phyloP scores from a whole-genome alignment of 345 rosid species.

The Schrenkiella parvula region DNA sequence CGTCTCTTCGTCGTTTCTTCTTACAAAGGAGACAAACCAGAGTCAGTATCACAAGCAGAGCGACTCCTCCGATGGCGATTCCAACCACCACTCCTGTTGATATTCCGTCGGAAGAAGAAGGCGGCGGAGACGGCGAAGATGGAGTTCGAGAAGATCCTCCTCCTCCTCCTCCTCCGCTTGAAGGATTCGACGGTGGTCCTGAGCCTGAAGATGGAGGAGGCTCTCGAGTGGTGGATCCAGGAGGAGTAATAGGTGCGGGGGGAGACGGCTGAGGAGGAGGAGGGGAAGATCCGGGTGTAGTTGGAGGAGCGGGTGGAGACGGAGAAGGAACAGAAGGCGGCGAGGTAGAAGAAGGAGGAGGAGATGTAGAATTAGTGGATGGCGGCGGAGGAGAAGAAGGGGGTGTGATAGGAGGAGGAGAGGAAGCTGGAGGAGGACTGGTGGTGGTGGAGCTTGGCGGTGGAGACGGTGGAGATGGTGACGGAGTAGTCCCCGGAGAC shows the following conservation, averaged over 20 bases:
- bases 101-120: constrained; percentile 26
- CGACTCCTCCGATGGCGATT: constrained; percentile 60
- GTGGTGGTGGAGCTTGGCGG: constrained; percentile 38
- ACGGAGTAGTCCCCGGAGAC: constrained; percentile 39
- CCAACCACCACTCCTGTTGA: constrained; percentile 67
- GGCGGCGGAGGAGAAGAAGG: constrained; percentile 44
- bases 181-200: constrained; percentile 4
- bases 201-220: constrained; percentile 35
- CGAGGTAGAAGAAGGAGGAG: constrained; percentile 32
- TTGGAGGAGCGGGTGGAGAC: constrained; percentile 23
- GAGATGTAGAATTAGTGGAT: constrained; percentile 25
- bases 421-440: constrained; percentile 36
- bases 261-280: constrained; percentile 43
- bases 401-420: constrained; percentile 39
- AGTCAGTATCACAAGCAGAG: constrained; percentile 36
- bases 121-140: constrained; percentile 32
- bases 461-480: constrained; percentile 40
- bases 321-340: constrained; percentile 32
- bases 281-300: constrained; percentile 14
- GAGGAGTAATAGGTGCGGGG: constrained; percentile 34
- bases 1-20: constrained; percentile 53
- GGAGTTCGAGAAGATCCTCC: constrained; percentile 26
- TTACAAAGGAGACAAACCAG: constrained; percentile 50
- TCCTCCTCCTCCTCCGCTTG: background rate
- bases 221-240: constrained; percentile 18